Base-by-base conservation (phyloP, 805 yeast species). In the Pichia pseudocactophila region DNA sequence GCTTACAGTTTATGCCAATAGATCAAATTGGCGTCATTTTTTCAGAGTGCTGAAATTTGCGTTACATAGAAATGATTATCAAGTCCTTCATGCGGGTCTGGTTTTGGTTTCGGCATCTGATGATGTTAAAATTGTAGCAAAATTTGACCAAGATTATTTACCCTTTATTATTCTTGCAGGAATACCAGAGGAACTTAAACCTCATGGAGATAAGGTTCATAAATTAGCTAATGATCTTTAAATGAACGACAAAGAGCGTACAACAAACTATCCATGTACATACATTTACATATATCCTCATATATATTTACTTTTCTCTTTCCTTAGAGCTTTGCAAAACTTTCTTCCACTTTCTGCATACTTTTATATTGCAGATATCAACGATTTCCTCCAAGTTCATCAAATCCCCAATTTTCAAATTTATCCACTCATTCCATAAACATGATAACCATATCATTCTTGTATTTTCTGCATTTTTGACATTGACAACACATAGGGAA, bases 311-410 rank as follows among this genome's bases (percentile, higher is more conserved):
- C 11, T 26, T 9, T 28, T 12, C 11, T 7, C 18, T 17, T 19
- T 19, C 30, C 26, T n/a, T 25, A 19, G 17, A 30, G 30, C n/a
- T 22, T 34, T 35, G 40, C 15, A 40, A 36, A 10, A 51, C 10
- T 34, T 51, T 51, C 28, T 41, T 36, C 55, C 55, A 51, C 30
- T 49, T 37, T 27, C 43, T 42, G 30, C 41, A 49, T 46, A 51
- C 47, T 17, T 36, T 36, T 9, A 49, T 30, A 10, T 35, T 32
- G 13, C 31, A 35, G 6, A 22, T 4, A 19, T 19, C 34, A 13
- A 18, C 30, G 26, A 43, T 33, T 27, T 47, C 47, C 9, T 47
- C 47, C 7, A 50, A 34, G 10, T 32, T 13, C 17, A 51, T 33
- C 15, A 3, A 30, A 40, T 49, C 46, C 10, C 46, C 47, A 17